A percentile compares a stretch with the other conserved stretches of the same genome.
These are phyloP conservation scores for Fraxinus quadrangulata DNA, from an alignment of 257 asterid genomes.

Conservation along the genomic window DNA sequence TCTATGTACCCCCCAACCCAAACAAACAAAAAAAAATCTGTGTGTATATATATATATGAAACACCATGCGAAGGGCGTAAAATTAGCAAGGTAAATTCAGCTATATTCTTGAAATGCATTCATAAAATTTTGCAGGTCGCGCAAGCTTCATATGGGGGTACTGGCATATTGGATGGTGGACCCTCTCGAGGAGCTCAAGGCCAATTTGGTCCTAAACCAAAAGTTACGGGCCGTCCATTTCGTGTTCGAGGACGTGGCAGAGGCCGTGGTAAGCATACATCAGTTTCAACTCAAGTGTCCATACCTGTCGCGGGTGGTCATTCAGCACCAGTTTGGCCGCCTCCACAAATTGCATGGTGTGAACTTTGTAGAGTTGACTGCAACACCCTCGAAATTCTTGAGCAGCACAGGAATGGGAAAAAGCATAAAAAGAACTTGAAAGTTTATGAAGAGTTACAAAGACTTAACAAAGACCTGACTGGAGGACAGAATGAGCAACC, in stretches of 20 bases:
- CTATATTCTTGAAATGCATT: slow-evolving; percentile 27
- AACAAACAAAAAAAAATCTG: too few species aligned
- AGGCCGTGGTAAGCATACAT: slow-evolving; percentile 32
- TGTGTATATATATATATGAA: neutral
- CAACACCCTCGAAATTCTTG: slow-evolving; percentile 55
- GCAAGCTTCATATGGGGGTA: slow-evolving; percentile 42
- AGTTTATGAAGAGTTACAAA: slow-evolving; percentile 44
- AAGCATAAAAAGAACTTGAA: slow-evolving; percentile 59
- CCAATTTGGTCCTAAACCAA: slow-evolving; percentile 33
- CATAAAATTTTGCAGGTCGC: slow-evolving; percentile 42
- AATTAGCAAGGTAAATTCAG: slow-evolving; percentile 13
- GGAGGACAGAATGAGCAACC: slow-evolving; percentile 31
- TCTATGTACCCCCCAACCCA: neutral
- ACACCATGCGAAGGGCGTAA: neutral
- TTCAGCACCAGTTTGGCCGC: slow-evolving; percentile 30
- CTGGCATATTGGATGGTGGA: slow-evolving; percentile 34
- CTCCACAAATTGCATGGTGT: slow-evolving; percentile 43
- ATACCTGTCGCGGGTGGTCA: slow-evolving; percentile 26
- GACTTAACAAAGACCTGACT: slow-evolving; percentile 31
- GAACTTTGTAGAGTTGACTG: slow-evolving; percentile 66
- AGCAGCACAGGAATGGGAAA: slow-evolving; percentile 59
- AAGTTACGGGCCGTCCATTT: slow-evolving; percentile 24
- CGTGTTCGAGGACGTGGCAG: slow-evolving; percentile 26
- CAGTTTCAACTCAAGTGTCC: slow-evolving; percentile 26
- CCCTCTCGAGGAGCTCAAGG: slow-evolving; percentile 34